Evolutionary conservation across 148 eudicot species (phyloP), one percentile per base, ranked within the genome.

Genomic region (Simmondsia chinensis): DNA sequence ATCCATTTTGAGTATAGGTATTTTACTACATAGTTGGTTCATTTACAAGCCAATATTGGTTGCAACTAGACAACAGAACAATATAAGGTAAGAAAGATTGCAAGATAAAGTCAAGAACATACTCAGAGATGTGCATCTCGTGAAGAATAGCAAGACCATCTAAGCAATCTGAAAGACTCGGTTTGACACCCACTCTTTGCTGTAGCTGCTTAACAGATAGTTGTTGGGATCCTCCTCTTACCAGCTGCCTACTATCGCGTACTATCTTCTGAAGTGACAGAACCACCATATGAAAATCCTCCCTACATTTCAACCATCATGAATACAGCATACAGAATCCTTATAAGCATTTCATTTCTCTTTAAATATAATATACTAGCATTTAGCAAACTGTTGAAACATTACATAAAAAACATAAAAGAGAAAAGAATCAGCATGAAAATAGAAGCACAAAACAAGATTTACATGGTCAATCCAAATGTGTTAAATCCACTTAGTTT

Each of bases 61-160:
- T n/a, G n/a, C n/a, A n/a, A n/a, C n/a, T n/a, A n/a, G n/a, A n/a
- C n/a, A n/a, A n/a, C n/a, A n/a, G n/a, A n/a, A n/a, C n/a, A n/a
- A n/a, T n/a, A 45, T 43, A 34, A 35, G 12, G 24, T 4, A 24
- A 5, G 4, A n/a, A 12, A 9, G 15, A 6, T 12, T 17, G n/a
- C 11, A 25, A 54, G 21, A 30, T 30, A 19, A 12, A 41, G 33
- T 5, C 18, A 50, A 33, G 32, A 30, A 14, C 88, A 41, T 81
- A 89, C 97, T 89, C 95, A 36, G 87, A 59, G 27, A 46, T 75
- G 61, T 89, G 79, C 97, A 84, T 89, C 56, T 81, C 93, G 10
- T 71, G 68, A 61, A 89, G 64, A 50, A 57, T 50, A 36, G 64
- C 36, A 19, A 89, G 84, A 46, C 87, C 93, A 42, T 84, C 82